Base-by-base conservation (phyloP, 1,284 basidiomycete genomes). In the Trametes hirsuta region DNA sequence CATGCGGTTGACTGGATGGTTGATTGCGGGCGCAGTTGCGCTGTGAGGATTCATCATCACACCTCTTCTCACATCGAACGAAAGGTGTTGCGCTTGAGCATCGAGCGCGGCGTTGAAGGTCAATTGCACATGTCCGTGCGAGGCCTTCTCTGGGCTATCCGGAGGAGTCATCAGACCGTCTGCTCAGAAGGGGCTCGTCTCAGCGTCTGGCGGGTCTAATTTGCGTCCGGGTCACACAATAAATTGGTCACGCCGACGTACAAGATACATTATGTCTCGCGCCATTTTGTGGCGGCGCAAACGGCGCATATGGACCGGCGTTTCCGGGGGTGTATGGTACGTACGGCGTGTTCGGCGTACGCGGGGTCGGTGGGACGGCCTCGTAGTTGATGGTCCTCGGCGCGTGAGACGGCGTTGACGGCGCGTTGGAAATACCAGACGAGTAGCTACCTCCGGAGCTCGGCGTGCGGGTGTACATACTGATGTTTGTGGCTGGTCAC, bases 81-180 rank as follows among this genome's bases (percentile, higher is more conserved):
- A 14, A 22, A 61, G 9, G 1, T 57, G 50, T 18, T 49, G 53
- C 15, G 47, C 42, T 6, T 36, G 45, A 3, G 59, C 63, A 46
- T 63, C 55, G 40, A 70, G 57, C 37, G 63, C 22, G 12, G 56
- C 56, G 57, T 67, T 61, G 44, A 71, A 53, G 30, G 62, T 56
- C n/a, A 35, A 42, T 49, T 50, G 45, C 8, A 30, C 30, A 8
- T 30, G 30, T 21, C 57, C 41, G 53, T 47, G 48, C 21, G 58
- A 58, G 37, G 42, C 40, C 57, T 62, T 59, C 9, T 60, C 61
- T 2, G 70, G 70, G 42, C 66, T 70, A 9, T 49, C 59, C 25
- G 70, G 70, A 22, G 70, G 70, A 41, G 70, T 71, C 62, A 69
- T 61, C 25, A 71, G 67, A 25, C 70, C 70, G 55, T 69, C 70